phyloP scores from a whole-genome alignment of 345 rosid genomes.

The Chamaenerion angustifolium region DNA sequence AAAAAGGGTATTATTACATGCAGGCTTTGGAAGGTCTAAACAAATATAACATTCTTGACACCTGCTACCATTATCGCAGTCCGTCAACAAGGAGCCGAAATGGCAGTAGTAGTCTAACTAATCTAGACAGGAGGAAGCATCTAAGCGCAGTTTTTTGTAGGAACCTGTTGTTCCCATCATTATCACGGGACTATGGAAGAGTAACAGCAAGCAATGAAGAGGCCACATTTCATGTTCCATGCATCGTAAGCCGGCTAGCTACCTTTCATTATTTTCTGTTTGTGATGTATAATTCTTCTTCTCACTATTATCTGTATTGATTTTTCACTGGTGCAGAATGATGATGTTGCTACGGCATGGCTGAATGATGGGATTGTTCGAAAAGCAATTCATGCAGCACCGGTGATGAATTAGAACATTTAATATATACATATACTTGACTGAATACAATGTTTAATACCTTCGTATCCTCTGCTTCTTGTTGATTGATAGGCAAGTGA shows the following conservation, averaged over 20 bases:
- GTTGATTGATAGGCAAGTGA: constrained; percentile 6
- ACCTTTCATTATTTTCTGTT: neutral
- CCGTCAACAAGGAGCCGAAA: constrained; percentile 5
- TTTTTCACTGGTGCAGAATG: constrained; percentile 15
- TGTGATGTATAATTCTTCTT: neutral
- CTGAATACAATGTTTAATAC: neutral
- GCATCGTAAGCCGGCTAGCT: constrained; percentile 20
- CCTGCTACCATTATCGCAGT: constrained; percentile 23
- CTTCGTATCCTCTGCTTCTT: neutral
- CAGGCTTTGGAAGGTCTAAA: constrained; percentile 26
- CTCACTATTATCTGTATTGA: too few species aligned
- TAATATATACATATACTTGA: neutral
- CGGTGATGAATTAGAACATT: constrained; percentile 10
- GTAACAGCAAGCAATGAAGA: constrained; percentile 22
- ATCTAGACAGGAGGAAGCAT: too few species aligned
- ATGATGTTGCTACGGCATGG: constrained; percentile 30
- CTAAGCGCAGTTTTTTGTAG: neutral
- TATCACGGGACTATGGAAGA: constrained; percentile 10
- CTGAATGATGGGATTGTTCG: constrained; percentile 33
- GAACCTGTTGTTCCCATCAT: constrained; percentile 4
- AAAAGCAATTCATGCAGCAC: constrained; percentile 33
- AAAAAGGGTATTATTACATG: too few species aligned
- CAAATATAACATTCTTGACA: constrained; percentile 33
- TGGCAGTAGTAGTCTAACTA: too few species aligned
- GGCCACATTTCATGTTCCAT: constrained; percentile 5